Percentiles rank a stretch among this genome's conserved stretches.
These are phyloP conservation scores for Trypanosoma mega DNA, from an alignment of 208 protist species.

Conservation along the genomic window DNA sequence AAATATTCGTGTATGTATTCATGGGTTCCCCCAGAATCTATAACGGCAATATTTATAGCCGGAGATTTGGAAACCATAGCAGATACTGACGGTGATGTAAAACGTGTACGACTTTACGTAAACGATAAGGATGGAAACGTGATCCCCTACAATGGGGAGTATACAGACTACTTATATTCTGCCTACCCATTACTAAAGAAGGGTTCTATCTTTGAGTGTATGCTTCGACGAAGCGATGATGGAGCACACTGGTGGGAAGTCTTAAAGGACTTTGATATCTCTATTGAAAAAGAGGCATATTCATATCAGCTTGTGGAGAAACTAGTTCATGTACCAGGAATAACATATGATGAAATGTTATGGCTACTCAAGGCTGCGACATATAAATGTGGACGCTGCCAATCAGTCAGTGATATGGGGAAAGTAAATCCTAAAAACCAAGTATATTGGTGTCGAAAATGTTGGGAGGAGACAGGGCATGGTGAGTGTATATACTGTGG, in stretches of 20 bases:
- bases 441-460: slow-evolving; percentile 78
- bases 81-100: slow-evolving; percentile 37
- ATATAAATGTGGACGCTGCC: slow-evolving; percentile 74
- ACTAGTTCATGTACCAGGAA: slow-evolving; percentile 63
- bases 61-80: slow-evolving; percentile 32
- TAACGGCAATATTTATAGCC: slow-evolving; percentile 54
- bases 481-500: slow-evolving; percentile 84
- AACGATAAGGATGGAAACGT: slow-evolving; percentile 33
- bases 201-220: slow-evolving; percentile 60
- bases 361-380: slow-evolving; percentile 62
- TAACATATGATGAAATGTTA: slow-evolving; percentile 69
- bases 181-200: slow-evolving; percentile 42
- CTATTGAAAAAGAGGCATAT: slow-evolving; percentile 22
- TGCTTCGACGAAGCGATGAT: slow-evolving; percentile 61
- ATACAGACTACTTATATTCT: slow-evolving; percentile 54
- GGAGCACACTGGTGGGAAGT: slow-evolving; percentile 88
- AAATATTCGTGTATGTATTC: slow-evolving; percentile 32
- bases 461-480: slow-evolving; percentile 82
- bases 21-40: slow-evolving; percentile 53
- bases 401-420: slow-evolving; percentile 75
- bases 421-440: slow-evolving; percentile 46
- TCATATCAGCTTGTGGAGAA: slow-evolving; percentile 54
- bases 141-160: slow-evolving; percentile 66
- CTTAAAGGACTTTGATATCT: slow-evolving; percentile 37
- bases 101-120: slow-evolving; percentile 36